Conservation (phyloP, 139 green algal genomes). For the Closterium sp. region DNA sequence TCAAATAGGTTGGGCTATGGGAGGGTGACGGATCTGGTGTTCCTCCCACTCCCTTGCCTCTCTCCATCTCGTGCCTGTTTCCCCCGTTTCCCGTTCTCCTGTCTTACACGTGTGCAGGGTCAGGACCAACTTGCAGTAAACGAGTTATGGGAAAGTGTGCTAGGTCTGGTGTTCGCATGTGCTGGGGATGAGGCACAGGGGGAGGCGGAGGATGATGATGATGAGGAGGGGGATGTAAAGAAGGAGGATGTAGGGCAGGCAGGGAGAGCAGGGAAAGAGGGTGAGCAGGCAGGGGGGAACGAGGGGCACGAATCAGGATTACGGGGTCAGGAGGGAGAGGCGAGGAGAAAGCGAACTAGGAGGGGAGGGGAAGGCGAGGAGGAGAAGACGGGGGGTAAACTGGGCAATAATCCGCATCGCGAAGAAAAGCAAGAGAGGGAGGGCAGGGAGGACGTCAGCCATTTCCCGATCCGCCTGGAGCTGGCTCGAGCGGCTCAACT, state of each 20-base stretch:
- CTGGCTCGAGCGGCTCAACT: background rate
- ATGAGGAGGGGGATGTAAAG: background rate
- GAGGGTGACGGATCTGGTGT: no score
- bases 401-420: no score
- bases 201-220: no score
- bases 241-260: background rate
- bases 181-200: background rate
- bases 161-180: background rate
- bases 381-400: no score
- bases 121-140: background rate
- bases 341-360: background rate
- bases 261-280: background rate
- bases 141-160: background rate
- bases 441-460: no score
- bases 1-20: no score
- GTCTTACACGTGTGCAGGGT: background rate
- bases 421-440: no score
- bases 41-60: background rate
- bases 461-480: no score
- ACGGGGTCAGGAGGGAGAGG: background rate
- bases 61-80: background rate
- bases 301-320: background rate
- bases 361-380: background rate
- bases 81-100: background rate
- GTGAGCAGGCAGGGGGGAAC: background rate